Percentiles rank a stretch among this genome's conserved stretches.
Conservation (phyloP, 306 rosid species). For the Aeschynomene evenia region DNA sequence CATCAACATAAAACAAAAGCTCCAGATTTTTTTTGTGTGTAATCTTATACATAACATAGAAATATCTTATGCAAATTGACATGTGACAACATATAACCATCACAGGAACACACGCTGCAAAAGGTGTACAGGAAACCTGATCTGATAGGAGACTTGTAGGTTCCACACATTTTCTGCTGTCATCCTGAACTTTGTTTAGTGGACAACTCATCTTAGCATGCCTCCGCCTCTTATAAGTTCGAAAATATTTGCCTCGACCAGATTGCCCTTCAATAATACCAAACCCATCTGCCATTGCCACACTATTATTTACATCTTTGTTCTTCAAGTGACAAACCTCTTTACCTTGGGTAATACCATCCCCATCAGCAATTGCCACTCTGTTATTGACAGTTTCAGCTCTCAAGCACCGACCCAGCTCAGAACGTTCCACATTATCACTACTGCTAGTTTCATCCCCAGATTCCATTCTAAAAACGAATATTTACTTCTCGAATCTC, state of each 20-base stretch:
- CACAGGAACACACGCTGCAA: not conserved
- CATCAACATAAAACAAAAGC: too few relatives aligned
- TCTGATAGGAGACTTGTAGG: constrained; percentile 36
- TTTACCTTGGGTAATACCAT: too few relatives aligned
- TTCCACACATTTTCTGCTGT: constrained; percentile 35
- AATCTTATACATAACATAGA: not conserved
- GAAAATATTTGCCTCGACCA: constrained; percentile 32
- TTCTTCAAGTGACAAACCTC: too few relatives aligned
- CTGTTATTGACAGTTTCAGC: constrained; percentile 17
- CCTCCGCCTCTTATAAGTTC: constrained; percentile 73
- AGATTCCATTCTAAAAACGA: constrained; percentile 48
- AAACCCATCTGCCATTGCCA: constrained; percentile 9
- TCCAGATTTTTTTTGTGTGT: too few relatives aligned
- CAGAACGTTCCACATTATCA: constrained; percentile 32
- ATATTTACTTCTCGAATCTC: constrained; percentile 33
- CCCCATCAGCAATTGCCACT: too few relatives aligned
- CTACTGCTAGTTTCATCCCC: constrained; percentile 47
- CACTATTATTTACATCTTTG: too few relatives aligned
- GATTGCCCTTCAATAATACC: constrained; percentile 34
- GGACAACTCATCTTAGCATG: constrained; percentile 28
- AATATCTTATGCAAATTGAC: not conserved
- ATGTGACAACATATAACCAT: not conserved
- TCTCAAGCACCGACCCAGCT: constrained; percentile 14
- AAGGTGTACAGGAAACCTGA: constrained; percentile 39
- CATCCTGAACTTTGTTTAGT: constrained; percentile 40